A percentile compares a stretch with the other conserved stretches of the same genome.
These are phyloP conservation scores for Microcyclospora pomicola DNA, from an alignment of 2,329 filamentous ascomycete species.

Conservation along the genomic window DNA sequence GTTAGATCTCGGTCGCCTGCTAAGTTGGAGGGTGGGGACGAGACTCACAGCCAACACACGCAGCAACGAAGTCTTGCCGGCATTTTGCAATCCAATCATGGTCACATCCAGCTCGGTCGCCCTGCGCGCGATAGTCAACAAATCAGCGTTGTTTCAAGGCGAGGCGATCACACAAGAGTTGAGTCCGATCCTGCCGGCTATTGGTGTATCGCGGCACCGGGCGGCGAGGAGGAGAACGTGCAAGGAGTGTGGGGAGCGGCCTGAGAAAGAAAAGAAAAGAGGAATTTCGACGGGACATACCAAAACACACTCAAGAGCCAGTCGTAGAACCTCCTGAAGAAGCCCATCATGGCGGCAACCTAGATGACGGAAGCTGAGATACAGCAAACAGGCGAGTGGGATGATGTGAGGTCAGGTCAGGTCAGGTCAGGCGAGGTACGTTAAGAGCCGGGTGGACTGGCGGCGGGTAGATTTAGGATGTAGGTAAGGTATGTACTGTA, in stretches of 20 bases:
- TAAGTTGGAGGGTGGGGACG: conserved; percentile 3
- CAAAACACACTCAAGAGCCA: conserved; percentile 97
- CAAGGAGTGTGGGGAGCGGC: not conserved
- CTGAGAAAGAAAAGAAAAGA: not conserved
- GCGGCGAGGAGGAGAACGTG: too few species aligned
- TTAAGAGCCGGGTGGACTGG: too few species aligned
- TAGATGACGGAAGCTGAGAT: too few species aligned
- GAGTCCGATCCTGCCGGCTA: too few species aligned
- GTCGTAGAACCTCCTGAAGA: conserved; percentile 94
- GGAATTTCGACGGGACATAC: conserved; percentile 39
- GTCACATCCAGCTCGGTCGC: conserved; percentile 99
- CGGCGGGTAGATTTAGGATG: too few species aligned
- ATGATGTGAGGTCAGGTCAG: too few species aligned
- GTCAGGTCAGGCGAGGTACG: too few species aligned
- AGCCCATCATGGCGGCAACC: conserved; percentile 54
- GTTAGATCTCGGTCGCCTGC: conserved; percentile 2
- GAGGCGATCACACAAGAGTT: too few species aligned
- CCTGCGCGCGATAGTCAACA: conserved; percentile 43
- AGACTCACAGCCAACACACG: conserved; percentile 79
- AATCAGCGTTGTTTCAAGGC: conserved; percentile 7
- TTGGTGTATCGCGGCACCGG: too few species aligned
- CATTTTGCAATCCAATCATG: conserved; percentile 96
- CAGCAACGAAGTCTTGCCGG: conserved; percentile 90
- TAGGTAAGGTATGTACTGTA: too few species aligned
- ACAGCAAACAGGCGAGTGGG: too few species aligned